Percentiles rank a stretch among this genome's conserved stretches.
Evolutionary conservation across 2,329 filamentous ascomycete genomes (phyloP).

Genomic region (Aspergillus sp.): DNA sequence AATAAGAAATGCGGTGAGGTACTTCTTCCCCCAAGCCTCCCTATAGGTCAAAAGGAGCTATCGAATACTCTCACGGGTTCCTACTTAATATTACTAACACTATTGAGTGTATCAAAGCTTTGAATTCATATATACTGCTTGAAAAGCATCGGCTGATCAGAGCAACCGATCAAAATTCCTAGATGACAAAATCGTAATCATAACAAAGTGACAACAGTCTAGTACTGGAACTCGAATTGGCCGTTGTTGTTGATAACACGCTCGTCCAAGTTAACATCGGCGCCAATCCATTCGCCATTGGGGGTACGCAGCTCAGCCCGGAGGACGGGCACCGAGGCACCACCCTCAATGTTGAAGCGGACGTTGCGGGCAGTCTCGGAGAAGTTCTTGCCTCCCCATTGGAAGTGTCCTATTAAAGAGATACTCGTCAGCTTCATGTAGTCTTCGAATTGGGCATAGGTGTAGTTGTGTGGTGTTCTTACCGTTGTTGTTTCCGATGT

Average conservation of each 20-base stretch:
- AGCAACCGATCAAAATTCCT: no score
- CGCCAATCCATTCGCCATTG: not conserved
- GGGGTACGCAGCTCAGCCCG: conserved; percentile 6
- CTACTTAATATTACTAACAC: no score
- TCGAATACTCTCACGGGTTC: no score
- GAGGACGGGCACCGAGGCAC: conserved; percentile 10
- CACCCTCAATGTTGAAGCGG: conserved; percentile 12
- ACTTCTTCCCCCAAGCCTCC: no score
- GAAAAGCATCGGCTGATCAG: no score
- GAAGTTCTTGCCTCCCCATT: conserved; percentile 12
- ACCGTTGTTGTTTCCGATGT: conserved; percentile 17
- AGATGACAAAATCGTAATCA: no score
- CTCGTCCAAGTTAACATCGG: conserved; percentile 14
- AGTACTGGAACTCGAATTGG: conserved; percentile 1
- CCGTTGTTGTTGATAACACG: conserved; percentile 6
- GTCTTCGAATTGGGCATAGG: not conserved
- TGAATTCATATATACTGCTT: no score
- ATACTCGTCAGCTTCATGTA: not conserved
- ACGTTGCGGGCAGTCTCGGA: conserved; percentile 6
- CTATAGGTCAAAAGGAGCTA: no score
- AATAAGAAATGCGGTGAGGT: no score
- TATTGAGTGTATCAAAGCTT: no score
- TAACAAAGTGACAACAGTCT: no score
- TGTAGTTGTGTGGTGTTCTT: not conserved
- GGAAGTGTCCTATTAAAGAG: conserved; percentile 8